Evolutionary conservation across 2,329 filamentous ascomycete genomes (phyloP).

Genomic region (Achaetomium macrosporum): DNA sequence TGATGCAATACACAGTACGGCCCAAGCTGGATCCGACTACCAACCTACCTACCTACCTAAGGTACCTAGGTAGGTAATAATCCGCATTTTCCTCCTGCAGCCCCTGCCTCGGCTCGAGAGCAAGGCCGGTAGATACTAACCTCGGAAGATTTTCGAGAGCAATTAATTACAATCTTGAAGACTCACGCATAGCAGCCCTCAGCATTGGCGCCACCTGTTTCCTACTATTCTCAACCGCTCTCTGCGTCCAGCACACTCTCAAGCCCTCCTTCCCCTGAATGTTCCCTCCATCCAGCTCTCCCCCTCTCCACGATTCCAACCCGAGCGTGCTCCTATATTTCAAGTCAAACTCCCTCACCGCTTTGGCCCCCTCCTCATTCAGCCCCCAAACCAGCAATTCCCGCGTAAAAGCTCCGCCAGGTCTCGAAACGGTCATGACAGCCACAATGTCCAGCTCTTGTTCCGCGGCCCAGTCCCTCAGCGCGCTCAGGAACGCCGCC

Average conservation of each 20-base stretch:
- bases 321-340: slow-evolving; percentile 44
- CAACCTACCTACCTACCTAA: background rate
- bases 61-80: no score
- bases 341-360: slow-evolving; percentile 50
- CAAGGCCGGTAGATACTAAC: no score
- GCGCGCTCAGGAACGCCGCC: slow-evolving; percentile 38
- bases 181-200: slow-evolving; percentile 46
- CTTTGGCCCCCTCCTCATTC: slow-evolving; percentile 42
- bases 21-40: no score
- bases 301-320: slow-evolving; percentile 49
- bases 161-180: slow-evolving; percentile 21
- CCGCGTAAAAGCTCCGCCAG: slow-evolving; percentile 51
- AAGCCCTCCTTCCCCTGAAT: slow-evolving; percentile 34
- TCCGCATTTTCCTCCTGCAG: no score
- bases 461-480: slow-evolving; percentile 51
- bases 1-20: no score
- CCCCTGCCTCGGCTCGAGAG: no score
- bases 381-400: slow-evolving; percentile 64
- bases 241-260: slow-evolving; percentile 63
- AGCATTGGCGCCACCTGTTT: slow-evolving; percentile 66
- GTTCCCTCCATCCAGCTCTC: slow-evolving; percentile 38
- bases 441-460: slow-evolving; percentile 55
- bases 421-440: slow-evolving; percentile 63
- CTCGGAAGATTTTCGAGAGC: no score
- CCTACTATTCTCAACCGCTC: slow-evolving; percentile 53